Conservation (phyloP, 2,329 filamentous ascomycete genomes). For the Aureobasidium sp. region DNA sequence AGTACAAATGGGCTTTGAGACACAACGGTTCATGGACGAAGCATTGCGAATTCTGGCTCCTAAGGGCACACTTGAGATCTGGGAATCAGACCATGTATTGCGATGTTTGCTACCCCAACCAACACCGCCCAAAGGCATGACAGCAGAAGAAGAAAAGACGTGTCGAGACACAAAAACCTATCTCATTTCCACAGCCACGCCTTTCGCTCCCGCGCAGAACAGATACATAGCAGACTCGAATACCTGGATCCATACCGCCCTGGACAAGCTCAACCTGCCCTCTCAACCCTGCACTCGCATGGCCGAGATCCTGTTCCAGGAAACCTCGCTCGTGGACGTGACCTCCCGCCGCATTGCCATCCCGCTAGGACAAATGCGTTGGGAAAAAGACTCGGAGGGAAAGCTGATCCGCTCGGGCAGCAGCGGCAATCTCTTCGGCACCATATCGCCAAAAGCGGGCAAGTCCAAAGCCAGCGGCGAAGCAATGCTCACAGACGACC, state of each 20-base stretch:
- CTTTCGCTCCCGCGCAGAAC: slow-evolving; percentile 73
- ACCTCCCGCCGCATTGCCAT: slow-evolving; percentile 75
- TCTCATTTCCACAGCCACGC: slow-evolving; percentile 71
- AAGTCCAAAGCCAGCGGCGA: slow-evolving; percentile 17
- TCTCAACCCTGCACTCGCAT: slow-evolving; percentile 72
- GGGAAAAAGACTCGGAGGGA: slow-evolving; percentile 52
- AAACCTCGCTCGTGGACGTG: slow-evolving; percentile 64
- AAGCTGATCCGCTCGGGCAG: slow-evolving; percentile 16
- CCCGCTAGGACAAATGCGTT: slow-evolving; percentile 73
- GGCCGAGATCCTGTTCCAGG: slow-evolving; percentile 69
- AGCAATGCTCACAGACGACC: slow-evolving; percentile 35
- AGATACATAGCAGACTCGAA: slow-evolving; percentile 78
- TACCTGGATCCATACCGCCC: slow-evolving; percentile 65
- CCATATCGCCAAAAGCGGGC: slow-evolving; percentile 12
- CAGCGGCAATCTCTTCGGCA: slow-evolving; percentile 16
- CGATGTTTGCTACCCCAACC: slow-evolving; percentile 76
- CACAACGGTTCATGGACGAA: slow-evolving; percentile 57
- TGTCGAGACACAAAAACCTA: slow-evolving; percentile 70
- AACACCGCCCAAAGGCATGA: slow-evolving; percentile 42
- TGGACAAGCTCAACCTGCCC: slow-evolving; percentile 62
- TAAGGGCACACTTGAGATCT: slow-evolving; percentile 75
- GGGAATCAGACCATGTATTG: slow-evolving; percentile 80
- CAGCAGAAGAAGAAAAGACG: slow-evolving; percentile 54
- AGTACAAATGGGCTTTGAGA: slow-evolving; percentile 48
- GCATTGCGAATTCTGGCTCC: slow-evolving; percentile 67